phyloP scores from a whole-genome alignment of 2,329 filamentous ascomycete genomes.

The Nemania sp. region DNA sequence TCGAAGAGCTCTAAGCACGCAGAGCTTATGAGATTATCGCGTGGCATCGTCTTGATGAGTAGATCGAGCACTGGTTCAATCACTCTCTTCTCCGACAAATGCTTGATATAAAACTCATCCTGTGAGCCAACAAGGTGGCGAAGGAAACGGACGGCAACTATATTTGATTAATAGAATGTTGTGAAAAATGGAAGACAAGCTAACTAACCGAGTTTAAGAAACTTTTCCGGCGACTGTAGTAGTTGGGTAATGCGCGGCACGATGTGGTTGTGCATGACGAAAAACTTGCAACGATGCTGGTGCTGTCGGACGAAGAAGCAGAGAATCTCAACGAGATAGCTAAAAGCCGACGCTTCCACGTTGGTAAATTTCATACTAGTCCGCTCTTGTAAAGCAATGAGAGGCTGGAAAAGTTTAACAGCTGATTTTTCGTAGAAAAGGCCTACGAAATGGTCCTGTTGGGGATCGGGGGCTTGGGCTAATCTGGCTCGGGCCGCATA shows the following conservation, averaged over 20 bases:
- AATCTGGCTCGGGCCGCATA: constrained; percentile 68
- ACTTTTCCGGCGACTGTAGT: constrained; percentile 86
- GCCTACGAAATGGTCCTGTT: constrained; percentile 87
- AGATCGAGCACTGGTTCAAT: constrained; percentile 88
- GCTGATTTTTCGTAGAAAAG: constrained; percentile 92
- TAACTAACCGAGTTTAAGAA: constrained; percentile 84
- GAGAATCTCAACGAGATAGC: constrained; percentile 90
- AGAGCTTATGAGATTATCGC: constrained; percentile 93
- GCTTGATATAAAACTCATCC: constrained; percentile 90
- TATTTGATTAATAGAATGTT: constrained; percentile 30
- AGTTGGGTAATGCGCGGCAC: constrained; percentile 84
- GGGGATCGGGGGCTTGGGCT: constrained; percentile 69
- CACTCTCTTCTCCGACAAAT: constrained; percentile 83
- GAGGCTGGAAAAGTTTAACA: constrained; percentile 84
- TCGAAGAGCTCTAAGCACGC: constrained; percentile 95
- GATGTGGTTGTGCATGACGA: constrained; percentile 84
- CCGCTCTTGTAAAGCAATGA: constrained; percentile 81
- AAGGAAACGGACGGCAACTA: constrained; percentile 93
- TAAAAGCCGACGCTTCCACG: constrained; percentile 89
- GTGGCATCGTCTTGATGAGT: constrained; percentile 84
- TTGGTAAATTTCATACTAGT: constrained; percentile 78
- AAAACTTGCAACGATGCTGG: constrained; percentile 85
- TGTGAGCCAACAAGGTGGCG: constrained; percentile 85
- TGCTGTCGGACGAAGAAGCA: constrained; percentile 95
- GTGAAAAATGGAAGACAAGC: background rate